Evolutionary conservation across 139 green algal genomes (phyloP).

Genomic region (Picochlorum sp.): DNA sequence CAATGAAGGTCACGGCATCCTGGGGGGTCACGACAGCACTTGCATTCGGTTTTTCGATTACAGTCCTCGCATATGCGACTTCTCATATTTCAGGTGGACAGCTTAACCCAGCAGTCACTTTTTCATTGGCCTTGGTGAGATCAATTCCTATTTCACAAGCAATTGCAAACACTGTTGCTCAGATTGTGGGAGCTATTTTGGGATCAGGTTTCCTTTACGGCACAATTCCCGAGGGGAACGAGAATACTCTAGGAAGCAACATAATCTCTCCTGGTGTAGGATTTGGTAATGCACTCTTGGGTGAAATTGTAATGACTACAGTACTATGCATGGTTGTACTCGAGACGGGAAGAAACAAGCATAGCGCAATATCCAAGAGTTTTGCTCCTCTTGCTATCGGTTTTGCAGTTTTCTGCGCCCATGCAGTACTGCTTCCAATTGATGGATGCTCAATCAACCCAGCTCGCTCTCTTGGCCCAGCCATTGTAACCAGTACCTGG

Average conservation of each 20-base stretch:
- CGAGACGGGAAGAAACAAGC: constrained; percentile 16
- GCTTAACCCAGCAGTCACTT: constrained; percentile 19
- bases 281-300: constrained; percentile 22
- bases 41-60: constrained; percentile 33
- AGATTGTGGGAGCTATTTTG: constrained; percentile 29
- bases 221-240: constrained; percentile 7
- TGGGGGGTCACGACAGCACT: constrained; percentile 23
- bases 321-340: constrained; percentile 27
- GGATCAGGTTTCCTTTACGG: constrained; percentile 23
- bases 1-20: neutral
- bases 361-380: neutral
- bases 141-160: constrained; percentile 8
- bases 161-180: constrained; percentile 19
- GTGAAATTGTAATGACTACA: constrained; percentile 23
- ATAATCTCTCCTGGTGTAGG: constrained; percentile 3
- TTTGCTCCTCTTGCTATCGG: constrained; percentile 28
- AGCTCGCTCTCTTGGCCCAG: constrained; percentile 35
- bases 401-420: constrained; percentile 31
- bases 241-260: constrained; percentile 18
- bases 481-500: constrained; percentile 35
- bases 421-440: constrained; percentile 26
- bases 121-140: constrained; percentile 10
- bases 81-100: constrained; percentile 23
- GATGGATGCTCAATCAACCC: constrained; percentile 43
- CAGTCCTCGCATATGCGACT: constrained; percentile 26